phyloP scores from a whole-genome alignment of 2,329 filamentous ascomycete genomes.

The Torrubiella hemipterigena region DNA sequence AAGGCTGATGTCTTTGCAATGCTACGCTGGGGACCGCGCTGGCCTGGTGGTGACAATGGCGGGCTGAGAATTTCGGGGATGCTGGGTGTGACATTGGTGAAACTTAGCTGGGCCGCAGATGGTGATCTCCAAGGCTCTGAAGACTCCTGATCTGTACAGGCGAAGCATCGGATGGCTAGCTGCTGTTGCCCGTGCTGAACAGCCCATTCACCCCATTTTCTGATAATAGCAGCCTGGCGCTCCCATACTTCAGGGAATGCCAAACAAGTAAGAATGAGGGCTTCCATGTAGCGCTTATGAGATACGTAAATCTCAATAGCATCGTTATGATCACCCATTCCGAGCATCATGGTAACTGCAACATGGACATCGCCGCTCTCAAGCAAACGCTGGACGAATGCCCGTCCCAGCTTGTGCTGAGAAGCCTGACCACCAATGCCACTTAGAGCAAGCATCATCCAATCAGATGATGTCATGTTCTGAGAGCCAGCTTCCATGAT shows the following conservation, averaged over 20 bases:
- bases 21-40: conserved; percentile 45
- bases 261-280: conserved; percentile 75
- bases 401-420: conserved; percentile 80
- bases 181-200: conserved; percentile 80
- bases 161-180: conserved; percentile 84
- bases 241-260: conserved; percentile 82
- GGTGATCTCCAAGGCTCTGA: conserved; percentile 83
- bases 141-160: conserved; percentile 77
- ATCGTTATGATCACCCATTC: conserved; percentile 84
- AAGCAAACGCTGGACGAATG: conserved; percentile 81
- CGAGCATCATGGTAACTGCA: conserved; percentile 83
- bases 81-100: conserved; percentile 39
- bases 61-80: conserved; percentile 56
- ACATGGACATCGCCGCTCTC: conserved; percentile 86
- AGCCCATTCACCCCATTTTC: conserved; percentile 91
- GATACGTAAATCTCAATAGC: conserved; percentile 95
- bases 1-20: conserved; percentile 72
- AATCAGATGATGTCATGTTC: conserved; percentile 86
- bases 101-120: conserved; percentile 52
- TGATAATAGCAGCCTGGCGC: conserved; percentile 73
- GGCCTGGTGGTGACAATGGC: conserved; percentile 61
- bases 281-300: conserved; percentile 85
- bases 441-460: conserved; percentile 90
- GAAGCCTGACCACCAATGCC: conserved; percentile 66
- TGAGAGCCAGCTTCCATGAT: conserved; percentile 69